These are phyloP conservation scores for Candida ovalis DNA, from an alignment of 805 yeast species.

Conservation along the genomic window DNA sequence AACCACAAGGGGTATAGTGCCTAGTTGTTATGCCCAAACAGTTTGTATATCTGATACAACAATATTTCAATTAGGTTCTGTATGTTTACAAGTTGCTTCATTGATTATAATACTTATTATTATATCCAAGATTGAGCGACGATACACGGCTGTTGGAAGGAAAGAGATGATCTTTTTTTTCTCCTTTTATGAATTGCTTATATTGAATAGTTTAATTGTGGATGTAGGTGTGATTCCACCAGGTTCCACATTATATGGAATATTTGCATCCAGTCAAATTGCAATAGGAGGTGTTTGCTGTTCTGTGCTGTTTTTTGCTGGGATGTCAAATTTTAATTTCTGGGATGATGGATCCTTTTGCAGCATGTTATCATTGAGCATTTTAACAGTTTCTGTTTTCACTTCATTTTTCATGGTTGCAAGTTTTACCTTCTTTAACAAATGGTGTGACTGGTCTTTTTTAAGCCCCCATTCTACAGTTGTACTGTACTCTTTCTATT, in stretches of 20 bases:
- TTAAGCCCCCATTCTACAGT: slow-evolving; percentile 51
- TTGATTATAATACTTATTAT: slow-evolving; percentile 63
- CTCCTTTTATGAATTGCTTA: slow-evolving; percentile 53
- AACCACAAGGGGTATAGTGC: slow-evolving; percentile 54
- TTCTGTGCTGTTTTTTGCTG: slow-evolving; percentile 64
- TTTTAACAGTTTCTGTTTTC: slow-evolving; percentile 54
- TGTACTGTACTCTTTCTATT: slow-evolving; percentile 68
- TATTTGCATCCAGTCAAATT: slow-evolving; percentile 77
- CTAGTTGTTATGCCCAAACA: slow-evolving; percentile 80
- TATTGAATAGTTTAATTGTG: slow-evolving; percentile 66
- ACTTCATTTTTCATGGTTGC: slow-evolving; percentile 62
- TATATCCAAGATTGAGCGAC: slow-evolving; percentile 70
- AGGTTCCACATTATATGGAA: slow-evolving; percentile 67
- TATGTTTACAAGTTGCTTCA: slow-evolving; percentile 78
- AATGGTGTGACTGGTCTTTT: slow-evolving; percentile 43
- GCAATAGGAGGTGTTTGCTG: slow-evolving; percentile 74
- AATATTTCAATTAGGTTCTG: slow-evolving; percentile 84
- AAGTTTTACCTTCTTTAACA: slow-evolving; percentile 62
- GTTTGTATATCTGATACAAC: slow-evolving; percentile 87
- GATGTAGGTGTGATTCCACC: slow-evolving; percentile 95
- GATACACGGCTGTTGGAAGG: slow-evolving; percentile 94
- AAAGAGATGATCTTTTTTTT: slow-evolving; percentile 77
- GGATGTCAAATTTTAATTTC: slow-evolving; percentile 78
- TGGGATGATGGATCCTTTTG: slow-evolving; percentile 90
- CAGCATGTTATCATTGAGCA: slow-evolving; percentile 56